Evolutionary conservation across 139 green algal genomes (phyloP), one percentile per base, ranked within the genome.

Genomic region (Tetradesmus lagerheimii): DNA sequence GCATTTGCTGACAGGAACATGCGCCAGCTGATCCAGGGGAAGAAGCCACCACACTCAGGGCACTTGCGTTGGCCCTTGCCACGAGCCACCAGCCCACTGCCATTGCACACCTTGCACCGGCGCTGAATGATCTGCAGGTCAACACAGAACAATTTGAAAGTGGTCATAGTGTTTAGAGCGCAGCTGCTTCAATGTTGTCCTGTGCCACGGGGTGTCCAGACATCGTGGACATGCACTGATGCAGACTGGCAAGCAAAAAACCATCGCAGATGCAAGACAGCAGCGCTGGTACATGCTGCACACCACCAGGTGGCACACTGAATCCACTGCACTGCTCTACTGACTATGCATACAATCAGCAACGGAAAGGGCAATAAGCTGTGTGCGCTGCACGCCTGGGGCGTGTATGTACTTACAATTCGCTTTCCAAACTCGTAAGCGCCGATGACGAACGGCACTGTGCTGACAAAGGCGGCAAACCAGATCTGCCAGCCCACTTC

Each of bases 401-500:
- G 47, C 20, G 47, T 79, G 6, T 16, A 34, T 50, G 20, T 25
- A 93, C 92, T 95, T 88, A 98, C 90, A 71, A 98, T 98, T 23
- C 97, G 95, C 88, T 98, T 98, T 31, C 92, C 91, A 82, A 98
- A 98, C 91, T 98, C 96, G 12, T 92, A 97, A 1, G 92, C 90
- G 12, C 95, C 97, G 50, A 98, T 97, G 31, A 94, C 81, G 45
- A 98, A 98, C n/a, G 96, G 96, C 1, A 98, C 89, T 4, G 95
- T 93, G 27, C 93, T 95, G 11, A 94, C 94, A 20, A 94, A 84
- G 16, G 95, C 94, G 31, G 96, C 97, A 15, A 94, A 91, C 85
- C 91, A 98, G 4, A 98, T 89, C 86, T 98, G 90, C 90, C 86
- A 91, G 45, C 80, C 67, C 2, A 91, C 64, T 53, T 95, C 91